phyloP scores from a whole-genome alignment of 1,284 basidiomycete genomes.

The Rhodotorula sp. region DNA sequence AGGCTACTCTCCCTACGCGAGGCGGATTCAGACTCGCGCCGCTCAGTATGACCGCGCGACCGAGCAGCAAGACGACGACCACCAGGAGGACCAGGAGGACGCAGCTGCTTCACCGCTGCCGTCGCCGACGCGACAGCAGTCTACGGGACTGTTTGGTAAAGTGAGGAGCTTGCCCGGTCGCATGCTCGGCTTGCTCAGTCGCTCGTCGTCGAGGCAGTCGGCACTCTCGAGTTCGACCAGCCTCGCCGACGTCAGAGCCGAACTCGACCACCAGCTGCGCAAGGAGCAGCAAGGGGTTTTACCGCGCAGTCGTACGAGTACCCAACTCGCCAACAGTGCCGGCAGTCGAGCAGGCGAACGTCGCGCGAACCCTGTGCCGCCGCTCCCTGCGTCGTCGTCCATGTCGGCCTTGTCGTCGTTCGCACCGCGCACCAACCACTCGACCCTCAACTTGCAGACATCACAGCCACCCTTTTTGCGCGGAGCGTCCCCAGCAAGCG shows the following conservation, averaged over 20 bases:
- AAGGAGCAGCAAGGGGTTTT: conserved; percentile 10
- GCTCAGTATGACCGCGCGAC: not conserved
- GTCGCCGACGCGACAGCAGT: not conserved
- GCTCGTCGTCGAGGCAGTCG: conserved; percentile 6
- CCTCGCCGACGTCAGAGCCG: conserved; percentile 27
- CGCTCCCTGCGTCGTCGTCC: conserved; percentile 27
- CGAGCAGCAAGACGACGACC: not conserved
- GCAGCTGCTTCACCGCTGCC: no score
- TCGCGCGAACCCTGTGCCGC: not conserved
- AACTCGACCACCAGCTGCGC: conserved; percentile 19
- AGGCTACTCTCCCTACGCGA: conserved; percentile 36
- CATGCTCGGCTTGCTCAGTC: conserved; percentile 24
- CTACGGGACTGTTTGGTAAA: conserved; percentile 20
- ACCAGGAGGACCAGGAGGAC: not conserved
- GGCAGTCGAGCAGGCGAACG: not conserved
- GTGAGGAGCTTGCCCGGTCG: conserved; percentile 28
- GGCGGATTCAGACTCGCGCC: conserved; percentile 16
- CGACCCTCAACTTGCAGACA: conserved; percentile 27
- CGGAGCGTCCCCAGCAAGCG: conserved; percentile 26
- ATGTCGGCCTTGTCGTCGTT: conserved; percentile 28
- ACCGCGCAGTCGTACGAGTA: conserved; percentile 21
- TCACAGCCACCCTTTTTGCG: conserved; percentile 16
- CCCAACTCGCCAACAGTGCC: conserved; percentile 3
- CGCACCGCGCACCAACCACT: conserved; percentile 17
- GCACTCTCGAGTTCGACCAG: conserved; percentile 12